Evolutionary conservation across 2,329 filamentous ascomycete genomes (phyloP), one percentile per base, ranked within the genome.

Genomic region (Sporothrix schenckii): DNA sequence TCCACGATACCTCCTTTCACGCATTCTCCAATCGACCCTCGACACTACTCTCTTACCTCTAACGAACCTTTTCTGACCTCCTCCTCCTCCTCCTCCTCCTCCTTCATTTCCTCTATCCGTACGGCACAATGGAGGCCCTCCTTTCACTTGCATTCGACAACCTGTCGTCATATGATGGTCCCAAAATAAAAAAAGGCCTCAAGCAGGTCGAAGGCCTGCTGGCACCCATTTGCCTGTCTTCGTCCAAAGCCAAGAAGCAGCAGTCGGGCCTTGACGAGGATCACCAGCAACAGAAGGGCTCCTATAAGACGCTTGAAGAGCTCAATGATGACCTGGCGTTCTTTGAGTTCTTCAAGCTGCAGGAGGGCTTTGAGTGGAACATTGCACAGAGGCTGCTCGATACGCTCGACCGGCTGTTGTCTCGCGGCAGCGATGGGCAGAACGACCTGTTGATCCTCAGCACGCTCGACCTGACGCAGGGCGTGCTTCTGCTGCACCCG

Each of bases 331-430:
- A 98, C 80, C 92, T 92, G 24, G 94, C 94, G 24, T 98, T 97
- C 78, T 86, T 92, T 74, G 93, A 97, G 80, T 98, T 98, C 83
- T 97, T 97, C 84, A 93, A 97, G 79, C 80, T 98, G 74, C 95
- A 99, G 80, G 94, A 98, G 78, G 92, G 94, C 2, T 99, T 99
- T 78, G 93, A 98, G 82, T 98, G 93, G 92, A 99, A 99, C 82
- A 92, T 98, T 69, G 91, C 93, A 16, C 89, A 93, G 81, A 89
- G 93, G 72, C 85, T 98, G 72, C 90, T 97, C 72, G 89, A 90
- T 67, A 76, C 75, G 13, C 74, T 76, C 9, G 76, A 77, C 61
- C 76, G 76, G 61, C 74, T 77, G 39, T 72, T 77, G 5, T 73
- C 74, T 16, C 75, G 74, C 3, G 75, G 76, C 54, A 75, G 74